Conservation (phyloP, 768 basidiomycete species). For the Hysterangium stoloniferum region DNA sequence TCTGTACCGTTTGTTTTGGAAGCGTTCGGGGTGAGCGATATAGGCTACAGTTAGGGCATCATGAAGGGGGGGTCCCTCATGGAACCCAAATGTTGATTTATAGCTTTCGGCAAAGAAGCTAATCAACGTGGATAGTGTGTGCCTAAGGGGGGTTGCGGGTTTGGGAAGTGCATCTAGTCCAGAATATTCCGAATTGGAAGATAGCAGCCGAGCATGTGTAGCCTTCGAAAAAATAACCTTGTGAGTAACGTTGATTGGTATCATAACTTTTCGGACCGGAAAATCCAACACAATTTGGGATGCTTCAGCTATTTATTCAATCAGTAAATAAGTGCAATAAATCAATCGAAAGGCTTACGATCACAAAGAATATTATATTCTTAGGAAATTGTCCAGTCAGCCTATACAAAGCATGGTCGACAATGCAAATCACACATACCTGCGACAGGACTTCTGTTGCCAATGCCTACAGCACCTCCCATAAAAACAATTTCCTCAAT, state of each 20-base stretch:
- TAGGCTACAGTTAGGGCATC: constrained; percentile 81
- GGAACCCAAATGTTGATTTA: constrained; percentile 69
- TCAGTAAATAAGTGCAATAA: not conserved
- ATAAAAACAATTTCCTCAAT: constrained; percentile 76
- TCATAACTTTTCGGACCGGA: constrained; percentile 64
- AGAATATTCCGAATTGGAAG: constrained; percentile 26
- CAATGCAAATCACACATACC: constrained; percentile 26
- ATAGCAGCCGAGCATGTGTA: constrained; percentile 47
- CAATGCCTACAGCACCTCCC: constrained; percentile 85
- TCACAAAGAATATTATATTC: constrained; percentile 82
- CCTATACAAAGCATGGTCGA: not conserved
- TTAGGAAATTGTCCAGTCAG: constrained; percentile 20
- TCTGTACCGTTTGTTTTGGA: constrained; percentile 52
- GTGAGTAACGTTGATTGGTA: constrained; percentile 86
- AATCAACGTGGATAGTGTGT: constrained; percentile 68
- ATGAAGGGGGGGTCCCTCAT: constrained; percentile 81
- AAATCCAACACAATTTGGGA: constrained; percentile 72
- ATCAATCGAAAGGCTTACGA: constrained; percentile 41
- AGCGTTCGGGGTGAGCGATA: constrained; percentile 59
- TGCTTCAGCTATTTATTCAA: constrained; percentile 59
- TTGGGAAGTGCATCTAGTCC: constrained; percentile 13
- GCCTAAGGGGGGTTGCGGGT: constrained; percentile 45
- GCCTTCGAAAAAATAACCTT: constrained; percentile 62
- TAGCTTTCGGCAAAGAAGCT: constrained; percentile 68
- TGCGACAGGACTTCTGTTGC: constrained; percentile 73